phyloP scores from a whole-genome alignment of 805 yeast genomes.

The Starmerella cellae region DNA sequence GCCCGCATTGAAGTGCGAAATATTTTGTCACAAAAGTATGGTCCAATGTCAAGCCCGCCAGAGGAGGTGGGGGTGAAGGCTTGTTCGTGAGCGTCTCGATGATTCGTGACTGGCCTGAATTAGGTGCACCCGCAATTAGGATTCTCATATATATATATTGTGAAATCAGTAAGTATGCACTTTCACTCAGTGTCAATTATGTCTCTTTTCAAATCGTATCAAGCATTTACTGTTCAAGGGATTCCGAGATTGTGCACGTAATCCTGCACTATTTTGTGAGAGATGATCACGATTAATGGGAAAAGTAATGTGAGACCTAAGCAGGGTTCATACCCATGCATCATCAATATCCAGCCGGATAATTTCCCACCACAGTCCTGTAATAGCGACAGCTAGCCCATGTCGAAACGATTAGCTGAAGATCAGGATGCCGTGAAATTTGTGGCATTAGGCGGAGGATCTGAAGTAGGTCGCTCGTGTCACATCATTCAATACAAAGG shows the following conservation, averaged over 20 bases:
- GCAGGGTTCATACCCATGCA: background rate
- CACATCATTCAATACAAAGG: slow-evolving; percentile 87
- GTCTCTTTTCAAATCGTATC: too few species aligned
- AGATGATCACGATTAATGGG: too few species aligned
- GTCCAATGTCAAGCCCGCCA: slow-evolving; percentile 23
- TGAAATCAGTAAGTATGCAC: background rate
- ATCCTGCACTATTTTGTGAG: too few species aligned
- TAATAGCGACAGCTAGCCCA: background rate
- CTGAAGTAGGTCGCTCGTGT: slow-evolving; percentile 94
- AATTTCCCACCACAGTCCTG: background rate
- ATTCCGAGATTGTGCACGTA: too few species aligned
- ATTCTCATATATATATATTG: slow-evolving; percentile 15
- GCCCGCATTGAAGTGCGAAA: slow-evolving; percentile 26
- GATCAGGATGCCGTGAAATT: slow-evolving; percentile 43
- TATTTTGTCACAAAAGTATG: slow-evolving; percentile 25
- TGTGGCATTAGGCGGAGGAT: slow-evolving; percentile 93
- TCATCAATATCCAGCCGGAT: background rate
- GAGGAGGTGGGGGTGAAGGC: background rate
- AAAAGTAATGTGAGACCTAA: too few species aligned
- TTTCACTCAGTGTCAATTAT: background rate
- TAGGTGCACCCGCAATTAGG: slow-evolving; percentile 27
- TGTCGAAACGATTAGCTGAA: slow-evolving; percentile 21
- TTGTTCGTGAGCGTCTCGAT: slow-evolving; percentile 23
- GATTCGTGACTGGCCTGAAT: slow-evolving; percentile 27
- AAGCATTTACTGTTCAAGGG: too few species aligned